Percentiles rank a stretch among this genome's conserved stretches.
phyloP scores from a whole-genome alignment of 202 grass and related monocot genomes.

The Musa balbisiana region DNA sequence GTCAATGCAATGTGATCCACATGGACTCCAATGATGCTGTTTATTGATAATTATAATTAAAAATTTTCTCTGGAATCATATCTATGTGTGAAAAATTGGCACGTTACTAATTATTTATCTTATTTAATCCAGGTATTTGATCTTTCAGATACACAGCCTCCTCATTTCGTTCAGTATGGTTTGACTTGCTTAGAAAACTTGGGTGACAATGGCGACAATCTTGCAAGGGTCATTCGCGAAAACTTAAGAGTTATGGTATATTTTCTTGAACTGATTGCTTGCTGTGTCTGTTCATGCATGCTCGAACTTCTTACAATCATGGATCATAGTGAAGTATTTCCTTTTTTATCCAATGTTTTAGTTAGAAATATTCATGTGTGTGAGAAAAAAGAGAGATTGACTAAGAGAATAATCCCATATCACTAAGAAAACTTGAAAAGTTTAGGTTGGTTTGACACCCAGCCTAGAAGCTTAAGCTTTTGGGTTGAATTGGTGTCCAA shows the following conservation, averaged over 20 bases:
- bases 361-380: no score
- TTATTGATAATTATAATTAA: no score
- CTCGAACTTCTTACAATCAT: not conserved
- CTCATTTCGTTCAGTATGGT: constrained; percentile 78
- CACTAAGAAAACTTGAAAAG: no score
- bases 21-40: no score
- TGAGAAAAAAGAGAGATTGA: no score
- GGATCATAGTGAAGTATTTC: not conserved
- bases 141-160: constrained; percentile 70
- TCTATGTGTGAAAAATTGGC: not conserved
- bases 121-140: constrained; percentile 62
- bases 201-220: constrained; percentile 54
- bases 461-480: no score
- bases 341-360: no score
- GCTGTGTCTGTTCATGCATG: not conserved
- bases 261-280: constrained; percentile 1
- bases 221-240: constrained; percentile 47
- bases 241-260: constrained; percentile 89
- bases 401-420: no score
- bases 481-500: no score
- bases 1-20: no score
- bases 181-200: constrained; percentile 81
- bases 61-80: not conserved
- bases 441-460: no score
- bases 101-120: not conserved